Percentiles rank a stretch among this genome's conserved stretches.
Conservation (phyloP, 1,284 basidiomycete genomes). For the Caloboletus inedulis region DNA sequence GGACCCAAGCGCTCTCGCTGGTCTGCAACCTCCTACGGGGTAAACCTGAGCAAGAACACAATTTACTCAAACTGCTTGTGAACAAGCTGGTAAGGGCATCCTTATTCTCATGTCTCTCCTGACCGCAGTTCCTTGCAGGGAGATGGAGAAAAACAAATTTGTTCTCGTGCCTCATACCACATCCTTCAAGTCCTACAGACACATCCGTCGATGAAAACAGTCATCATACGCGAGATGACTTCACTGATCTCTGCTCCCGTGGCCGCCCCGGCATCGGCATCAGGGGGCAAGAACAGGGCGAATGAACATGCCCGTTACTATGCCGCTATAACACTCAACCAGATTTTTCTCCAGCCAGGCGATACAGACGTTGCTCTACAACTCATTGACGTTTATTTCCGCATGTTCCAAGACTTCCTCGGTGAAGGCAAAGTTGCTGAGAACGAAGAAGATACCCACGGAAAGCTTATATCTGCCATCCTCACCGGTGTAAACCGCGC, state of each 20-base stretch:
- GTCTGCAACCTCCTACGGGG: constrained; percentile 81
- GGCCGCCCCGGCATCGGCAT: constrained; percentile 33
- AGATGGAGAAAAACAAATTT: constrained; percentile 86
- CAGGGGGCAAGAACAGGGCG: constrained; percentile 32
- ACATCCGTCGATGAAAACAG: constrained; percentile 92
- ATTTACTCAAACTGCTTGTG: constrained; percentile 86
- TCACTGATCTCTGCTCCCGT: constrained; percentile 59
- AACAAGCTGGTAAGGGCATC: constrained; percentile 81
- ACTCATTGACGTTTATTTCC: constrained; percentile 91
- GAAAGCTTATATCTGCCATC: constrained; percentile 87
- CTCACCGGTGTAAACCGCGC: constrained; percentile 95
- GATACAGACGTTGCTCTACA: constrained; percentile 80
- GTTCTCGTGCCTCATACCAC: constrained; percentile 88
- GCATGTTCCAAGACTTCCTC: constrained; percentile 88
- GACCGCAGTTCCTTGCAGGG: constrained; percentile 49
- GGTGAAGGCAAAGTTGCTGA: constrained; percentile 48
- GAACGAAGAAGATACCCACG: constrained; percentile 67
- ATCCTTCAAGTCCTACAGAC: constrained; percentile 86
- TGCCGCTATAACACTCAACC: constrained; percentile 90
- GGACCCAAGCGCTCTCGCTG: constrained; percentile 74
- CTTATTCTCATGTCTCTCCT: neutral
- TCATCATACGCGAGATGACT: constrained; percentile 87
- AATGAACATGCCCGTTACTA: constrained; percentile 84
- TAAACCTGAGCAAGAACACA: constrained; percentile 97
- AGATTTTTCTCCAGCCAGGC: constrained; percentile 75